Base-by-base conservation (phyloP, 2,329 filamentous ascomycete genomes). In the Daldinia sp. region DNA sequence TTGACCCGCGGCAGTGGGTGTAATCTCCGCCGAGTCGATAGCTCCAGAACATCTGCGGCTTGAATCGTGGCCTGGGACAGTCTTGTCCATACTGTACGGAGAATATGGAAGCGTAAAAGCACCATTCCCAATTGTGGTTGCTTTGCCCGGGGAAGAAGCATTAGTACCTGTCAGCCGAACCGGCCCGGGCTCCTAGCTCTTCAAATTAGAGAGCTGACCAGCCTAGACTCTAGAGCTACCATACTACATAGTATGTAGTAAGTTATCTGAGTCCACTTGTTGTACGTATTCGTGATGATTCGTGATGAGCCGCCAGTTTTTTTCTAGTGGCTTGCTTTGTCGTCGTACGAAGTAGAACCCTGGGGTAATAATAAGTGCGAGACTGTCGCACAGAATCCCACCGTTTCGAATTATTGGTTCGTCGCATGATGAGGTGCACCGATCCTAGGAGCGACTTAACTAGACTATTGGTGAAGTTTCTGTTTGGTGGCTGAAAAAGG, bases 1-100 rank as follows among this genome's bases (percentile, higher is more conserved):
- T 71, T 69, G 77, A 80, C 78, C 78, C 78, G 72, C 73, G 75
- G 77, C 72, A 74, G 77, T 79, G 78, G 77, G 62, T 73, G 74
- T 78, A 80, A 76, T 76, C 70, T 76, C 70, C 71, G 72, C 55
- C 63, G 58, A 71, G 59, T 73, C 63, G 62, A 69, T 69, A 69
- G 65, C 65, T 66, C 62, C 63, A 70, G 64, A 72, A 66, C 65
- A 69, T 59, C 66, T 72, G 71, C 68, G 72, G 68, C 72, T 69
- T 70, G 66, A 51, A 71, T 67, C 70, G 56, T 69, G 50, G 23
- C 50, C 50, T 62, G 28, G 59, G 64, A 75, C 71, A 74, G 74
- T 72, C 30, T 57, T 54, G 44, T 39, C 33, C 39, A 61, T 75
- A 77, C 75, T 77, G 75, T 76, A 76, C 65, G 74, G 75, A 65